Base-by-base conservation (phyloP, 2,329 filamentous ascomycete species). In the Ceratocystis smalleyi region DNA sequence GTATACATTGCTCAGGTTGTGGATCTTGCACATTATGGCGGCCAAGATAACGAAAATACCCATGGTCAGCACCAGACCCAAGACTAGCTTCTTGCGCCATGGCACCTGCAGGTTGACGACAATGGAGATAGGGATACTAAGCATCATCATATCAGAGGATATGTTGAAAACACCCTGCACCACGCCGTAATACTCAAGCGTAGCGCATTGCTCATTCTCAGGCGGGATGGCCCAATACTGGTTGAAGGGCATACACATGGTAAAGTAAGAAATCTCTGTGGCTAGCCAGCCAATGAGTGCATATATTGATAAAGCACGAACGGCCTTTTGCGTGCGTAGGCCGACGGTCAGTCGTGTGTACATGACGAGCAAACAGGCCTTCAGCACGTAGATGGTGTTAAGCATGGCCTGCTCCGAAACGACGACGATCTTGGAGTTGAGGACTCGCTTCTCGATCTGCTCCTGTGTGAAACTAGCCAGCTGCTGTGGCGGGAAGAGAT, bases 341-440 rank as follows among this genome's bases (percentile, higher is more conserved):
- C 77, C 79, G 63, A 75, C 75, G 0, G 77, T 78, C 43, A 61
- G 1, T n/a, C 1, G 17, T 1, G 40, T 62, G 45, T 67, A 84
- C 75, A 84, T 77, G 67, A 83, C 72, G 43, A 85, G 70, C 67
- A 85, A 74, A 68, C 81, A 84, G 7, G 74, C 71, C 70, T 85
- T 85, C 68, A 83, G 75, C 0, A 75, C 71, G 78, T 80, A 84
- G 35, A 81, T 80, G 8, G 79, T 78, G 62, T 83, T 74, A 19
- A 85, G 74, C 74, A 87, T 86, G 69, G 80, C 78, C 71, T 85
- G 77, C 68, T 86, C 83, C 2, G 81, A 79, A 7, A 84, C 78
- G 45, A 85, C 75, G 0, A 85, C 82, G 74, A 83, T 79, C 75
- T 86, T 86, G 57, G 81, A 84, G 10, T 83, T 83, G 45, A 71